Evolutionary conservation across 805 yeast genomes (phyloP).

Genomic region (Candida berthetii): DNA sequence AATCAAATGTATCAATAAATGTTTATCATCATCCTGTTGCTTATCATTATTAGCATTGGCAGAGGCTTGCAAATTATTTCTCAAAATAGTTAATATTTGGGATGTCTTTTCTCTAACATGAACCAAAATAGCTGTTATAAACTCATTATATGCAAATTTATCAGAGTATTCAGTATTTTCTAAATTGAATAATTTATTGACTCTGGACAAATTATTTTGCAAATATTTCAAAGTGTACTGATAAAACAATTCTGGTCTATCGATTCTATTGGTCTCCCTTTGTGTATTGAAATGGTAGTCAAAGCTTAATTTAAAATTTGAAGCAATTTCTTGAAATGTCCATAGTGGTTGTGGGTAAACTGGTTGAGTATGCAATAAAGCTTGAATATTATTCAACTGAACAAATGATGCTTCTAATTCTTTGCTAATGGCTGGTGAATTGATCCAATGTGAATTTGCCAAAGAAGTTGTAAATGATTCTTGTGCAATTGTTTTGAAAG

Average conservation of each 20-base stretch:
- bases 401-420: slow-evolving; percentile 2
- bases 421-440: slow-evolving; percentile 2
- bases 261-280: slow-evolving; percentile 37
- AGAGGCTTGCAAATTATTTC: slow-evolving; percentile 6
- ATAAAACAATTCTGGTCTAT: slow-evolving; percentile 48
- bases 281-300: slow-evolving; percentile 45
- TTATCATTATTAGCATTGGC: slow-evolving; percentile 6
- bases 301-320: slow-evolving; percentile 41
- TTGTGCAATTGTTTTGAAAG: slow-evolving; percentile 2
- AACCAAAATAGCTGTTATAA: slow-evolving; percentile 26
- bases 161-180: slow-evolving; percentile 16
- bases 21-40: slow-evolving; percentile 1
- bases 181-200: slow-evolving; percentile 36
- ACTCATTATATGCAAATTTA: slow-evolving; percentile 30
- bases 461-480: slow-evolving; percentile 6
- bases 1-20: slow-evolving; percentile 24
- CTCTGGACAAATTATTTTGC: slow-evolving; percentile 28
- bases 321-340: slow-evolving; percentile 41
- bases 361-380: slow-evolving; percentile 3
- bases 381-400: slow-evolving; percentile 12
- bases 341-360: slow-evolving; percentile 38
- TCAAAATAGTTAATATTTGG: slow-evolving; percentile 16
- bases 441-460: slow-evolving; percentile 12
- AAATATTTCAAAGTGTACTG: slow-evolving; percentile 42
- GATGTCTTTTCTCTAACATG: slow-evolving; percentile 40